Base-by-base conservation (phyloP, 139 green algal species). In the Marvania coccoides region DNA sequence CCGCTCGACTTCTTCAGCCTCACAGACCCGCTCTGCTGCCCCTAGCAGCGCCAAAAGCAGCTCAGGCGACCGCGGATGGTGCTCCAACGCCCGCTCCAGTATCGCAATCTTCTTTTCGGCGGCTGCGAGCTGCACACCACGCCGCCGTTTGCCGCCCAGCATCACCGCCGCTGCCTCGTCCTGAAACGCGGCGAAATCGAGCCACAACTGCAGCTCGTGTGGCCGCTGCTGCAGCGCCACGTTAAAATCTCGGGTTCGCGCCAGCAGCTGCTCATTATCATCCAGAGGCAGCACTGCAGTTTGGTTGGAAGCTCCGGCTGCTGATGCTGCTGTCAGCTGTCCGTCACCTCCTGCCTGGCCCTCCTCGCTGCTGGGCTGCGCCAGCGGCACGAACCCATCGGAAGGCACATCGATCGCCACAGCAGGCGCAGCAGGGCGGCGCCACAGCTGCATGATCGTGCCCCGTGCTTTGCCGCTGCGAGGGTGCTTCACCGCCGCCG, bases 131-230 rank as follows among this genome's bases (percentile, higher is more conserved):
- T 87, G 59, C 33, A 63, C 47, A 46, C 71, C 58, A 28, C 48
- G 60, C 28, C 48, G 51, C 48, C 60, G 14, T 42, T 46, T 51
- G 3, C 15, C 61, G n/a, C 40, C 63, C 34, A 63, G 47, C 46
- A 46, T n/a, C 6, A 58, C 67, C 24, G 63, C 76, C 51, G 57
- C 60, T 72, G 58, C 33, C 19, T 29, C 1, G 28, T 76, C 81
- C 74, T 96, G 89, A 57, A 94, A 96, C 0, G 60, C 60, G 3
- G 89, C 88, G 74, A 90, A 96, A 51, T 84, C 73, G 31, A 97
- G 78, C 89, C 89, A 96, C 12, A 92, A 61, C 64, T 83, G 59
- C 38, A 87, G 33, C 54, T 91, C 71, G 26, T 71, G 30, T 0
- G 88, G 79, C 14, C 70, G 38, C 68, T 95, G 67, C 19, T 89